Base-by-base conservation (phyloP, 352 stramenopile genomes). In the Globisporangium spiculum region DNA sequence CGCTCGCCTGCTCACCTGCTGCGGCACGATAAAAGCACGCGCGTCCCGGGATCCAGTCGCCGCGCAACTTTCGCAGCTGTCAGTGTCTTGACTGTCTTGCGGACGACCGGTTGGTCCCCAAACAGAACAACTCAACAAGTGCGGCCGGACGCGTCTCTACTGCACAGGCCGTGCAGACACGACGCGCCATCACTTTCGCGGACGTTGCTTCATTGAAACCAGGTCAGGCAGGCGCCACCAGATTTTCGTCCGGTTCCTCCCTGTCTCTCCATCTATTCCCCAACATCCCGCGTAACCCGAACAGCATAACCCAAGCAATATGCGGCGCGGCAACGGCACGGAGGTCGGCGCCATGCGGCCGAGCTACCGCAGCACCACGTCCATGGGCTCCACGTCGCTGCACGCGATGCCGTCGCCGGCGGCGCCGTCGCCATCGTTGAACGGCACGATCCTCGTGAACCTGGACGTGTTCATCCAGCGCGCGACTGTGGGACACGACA, bases 401-500 rank as follows among this genome's bases (percentile, higher is more conserved):
- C 44, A 52, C 44, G 44, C 44, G 38, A 48, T 48, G 38, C 38
- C 38, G 38, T 48, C 38, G 38, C 26, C 27, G 52, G 54, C 48
- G 44, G 27, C 44, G 22, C 22, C 38, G 26, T n/a, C 44, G 18
- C 9, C 38, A 0, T 52, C 44, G 5, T 52, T n/a, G 32, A 70
- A 74, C 65, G 75, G 77, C 66, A 92, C 82, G 27, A 77, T 88
- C 30, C 82, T 92, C 66, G 78, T 92, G 27, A 91, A 91, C 68
- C 76, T 92, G 6, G 82, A 92, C 71, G 81, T 93, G 44, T 79
- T 80, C 66, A 77, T 93, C 57, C 74, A 91, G 60, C 82, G 81
- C 56, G 83, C 85, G 54, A 92, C 86, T 48, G 89, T 93, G 48
- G 85, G 83, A 5, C 80, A 77, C 60, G 85, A 93, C 69, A 91